Evolutionary conservation across 2,329 filamentous ascomycete species (phyloP).

Genomic region (Cladorrhinum sp.): DNA sequence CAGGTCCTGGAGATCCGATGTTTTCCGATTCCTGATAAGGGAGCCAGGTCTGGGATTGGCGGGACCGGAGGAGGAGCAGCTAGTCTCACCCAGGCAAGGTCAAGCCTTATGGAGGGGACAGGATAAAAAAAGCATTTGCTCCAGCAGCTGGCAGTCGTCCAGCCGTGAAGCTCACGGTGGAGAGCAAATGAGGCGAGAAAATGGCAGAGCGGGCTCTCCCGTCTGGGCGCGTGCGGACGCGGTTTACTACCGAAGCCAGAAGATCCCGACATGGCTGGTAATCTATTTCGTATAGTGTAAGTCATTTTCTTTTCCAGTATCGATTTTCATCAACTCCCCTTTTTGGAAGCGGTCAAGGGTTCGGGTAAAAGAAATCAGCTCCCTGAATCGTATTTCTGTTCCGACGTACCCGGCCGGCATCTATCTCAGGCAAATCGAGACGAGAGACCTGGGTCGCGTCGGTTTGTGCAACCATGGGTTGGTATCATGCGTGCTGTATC

Average conservation of each 20-base stretch:
- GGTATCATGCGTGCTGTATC: not conserved
- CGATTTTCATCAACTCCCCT: not conserved
- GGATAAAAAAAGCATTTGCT: not conserved
- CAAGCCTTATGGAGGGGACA: not conserved
- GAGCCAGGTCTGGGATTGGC: not conserved
- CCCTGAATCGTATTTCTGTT: not conserved
- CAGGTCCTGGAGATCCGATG: too few species aligned
- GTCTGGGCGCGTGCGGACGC: constrained; percentile 10
- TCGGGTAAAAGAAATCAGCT: not conserved
- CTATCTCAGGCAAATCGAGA: not conserved
- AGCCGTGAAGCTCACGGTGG: too few species aligned
- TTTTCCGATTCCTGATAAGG: not conserved
- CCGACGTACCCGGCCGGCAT: not conserved
- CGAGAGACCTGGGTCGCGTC: not conserved
- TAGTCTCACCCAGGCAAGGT: not conserved
- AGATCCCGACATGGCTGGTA: not conserved
- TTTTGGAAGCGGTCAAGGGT: not conserved
- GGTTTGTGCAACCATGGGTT: not conserved
- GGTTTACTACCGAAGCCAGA: not conserved
- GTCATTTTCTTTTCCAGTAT: not conserved
- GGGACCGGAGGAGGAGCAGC: not conserved
- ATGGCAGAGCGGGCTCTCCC: constrained; percentile 14
- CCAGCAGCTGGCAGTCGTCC: too few species aligned
- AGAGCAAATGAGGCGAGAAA: too few species aligned
- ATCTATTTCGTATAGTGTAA: not conserved